Evolutionary conservation across 805 yeast genomes (phyloP).

Genomic region (Candida maesae): DNA sequence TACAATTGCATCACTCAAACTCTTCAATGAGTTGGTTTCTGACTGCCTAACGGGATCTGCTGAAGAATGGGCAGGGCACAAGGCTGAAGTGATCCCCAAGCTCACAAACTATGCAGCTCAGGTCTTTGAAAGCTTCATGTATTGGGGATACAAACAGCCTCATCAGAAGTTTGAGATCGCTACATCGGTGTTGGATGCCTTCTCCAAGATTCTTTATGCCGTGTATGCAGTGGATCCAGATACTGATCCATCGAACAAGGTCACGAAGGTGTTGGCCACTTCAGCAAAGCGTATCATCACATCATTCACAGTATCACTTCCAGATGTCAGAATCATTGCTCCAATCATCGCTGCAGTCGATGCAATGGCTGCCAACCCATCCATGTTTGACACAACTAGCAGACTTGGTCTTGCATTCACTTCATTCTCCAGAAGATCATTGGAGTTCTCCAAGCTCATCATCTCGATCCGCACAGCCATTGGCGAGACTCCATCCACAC

Average conservation of each 20-base stretch:
- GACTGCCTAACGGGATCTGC: constrained; percentile 40
- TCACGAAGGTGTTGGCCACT: constrained; percentile 46
- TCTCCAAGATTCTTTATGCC: constrained; percentile 48
- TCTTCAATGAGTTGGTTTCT: constrained; percentile 50
- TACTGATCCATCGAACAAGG: constrained; percentile 33
- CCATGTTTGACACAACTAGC: constrained; percentile 38
- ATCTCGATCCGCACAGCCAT: constrained; percentile 52
- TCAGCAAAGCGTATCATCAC: constrained; percentile 49
- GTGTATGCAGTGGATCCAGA: constrained; percentile 52
- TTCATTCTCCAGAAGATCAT: constrained; percentile 46
- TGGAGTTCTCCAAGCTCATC: constrained; percentile 54
- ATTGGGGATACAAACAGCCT: constrained; percentile 60
- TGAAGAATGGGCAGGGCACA: constrained; percentile 35
- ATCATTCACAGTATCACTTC: constrained; percentile 51
- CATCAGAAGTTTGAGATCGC: constrained; percentile 63
- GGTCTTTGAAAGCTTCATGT: constrained; percentile 68
- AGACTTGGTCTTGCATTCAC: constrained; percentile 44
- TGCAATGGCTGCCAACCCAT: constrained; percentile 35
- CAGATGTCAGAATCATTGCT: constrained; percentile 48
- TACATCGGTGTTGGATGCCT: constrained; percentile 46
- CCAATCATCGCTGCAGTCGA: constrained; percentile 53
- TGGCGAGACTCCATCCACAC: constrained; percentile 51
- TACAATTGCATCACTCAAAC: constrained; percentile 54
- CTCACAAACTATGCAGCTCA: constrained; percentile 55
- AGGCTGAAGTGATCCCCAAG: constrained; percentile 51